Evolutionary conservation across 257 asterid species (phyloP), one percentile per base, ranked within the genome.

Genomic region (Cinchona pubescens): DNA sequence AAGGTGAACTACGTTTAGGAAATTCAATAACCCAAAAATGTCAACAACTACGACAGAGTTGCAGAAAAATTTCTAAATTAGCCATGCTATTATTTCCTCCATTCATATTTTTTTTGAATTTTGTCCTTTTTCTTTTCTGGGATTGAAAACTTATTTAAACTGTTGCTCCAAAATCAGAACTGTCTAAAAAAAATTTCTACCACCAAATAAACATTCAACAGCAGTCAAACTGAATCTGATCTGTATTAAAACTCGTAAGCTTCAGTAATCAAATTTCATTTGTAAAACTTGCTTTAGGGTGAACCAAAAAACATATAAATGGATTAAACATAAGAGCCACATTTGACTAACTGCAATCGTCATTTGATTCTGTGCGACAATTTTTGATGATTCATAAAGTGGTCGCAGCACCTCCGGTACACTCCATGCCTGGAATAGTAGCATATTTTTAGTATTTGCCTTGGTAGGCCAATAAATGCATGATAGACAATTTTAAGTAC

Each of bases 361-460:
- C 83, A 87, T 91, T 79, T 86, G n/a, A n/a, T n/a, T 93, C 86
- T 93, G 98, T 4, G 96, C 99, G 43, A 95, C 81, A 58, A 93
- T 85, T 83, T 90, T 88, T 0, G 99, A 89, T 19, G 99, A 95
- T 85, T 93, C 98, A 59, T 95, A 95, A 30, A 93, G 97, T 42
- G 99, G 99, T 19, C 98, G 90, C 35, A 95, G 81, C 78, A 95
- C 98, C 87, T 95, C 99, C 1, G 99, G 99, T 81, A 91, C 98
- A 42, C 93, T 91, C 96, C 97, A 88, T 0, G 97, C 97, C 99
- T 95, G 86, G 63, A 81, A 75, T 34, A 48, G 55, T 43, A 72
- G 45, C 5, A 21, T 67, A 56, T 16, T 65, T 75, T 69, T 25
- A 14, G 56, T 40, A 62, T 43, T 66, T 71, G 64, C 40, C 48